Conservation (phyloP, 2,329 filamentous ascomycete genomes). For the Colletotrichum somersetense region DNA sequence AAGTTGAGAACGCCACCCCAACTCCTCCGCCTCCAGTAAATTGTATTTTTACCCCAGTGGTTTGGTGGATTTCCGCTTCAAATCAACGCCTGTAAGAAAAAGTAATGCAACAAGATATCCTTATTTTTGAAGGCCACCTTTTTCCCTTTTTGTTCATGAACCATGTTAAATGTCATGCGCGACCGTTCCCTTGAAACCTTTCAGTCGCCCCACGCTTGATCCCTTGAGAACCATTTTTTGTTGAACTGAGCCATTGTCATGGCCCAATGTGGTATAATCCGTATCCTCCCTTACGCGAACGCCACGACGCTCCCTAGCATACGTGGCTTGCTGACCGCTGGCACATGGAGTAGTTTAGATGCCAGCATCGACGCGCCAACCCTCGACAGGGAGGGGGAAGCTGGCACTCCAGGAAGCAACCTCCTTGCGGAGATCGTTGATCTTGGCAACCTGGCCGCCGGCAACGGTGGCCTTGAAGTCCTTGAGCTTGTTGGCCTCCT, state of each 20-base stretch:
- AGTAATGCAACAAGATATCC: conserved; percentile 49
- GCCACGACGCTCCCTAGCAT: conserved; percentile 21
- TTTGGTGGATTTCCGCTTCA: conserved; percentile 33
- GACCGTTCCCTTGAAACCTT: conserved; percentile 9
- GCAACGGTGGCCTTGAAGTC: conserved; percentile 97
- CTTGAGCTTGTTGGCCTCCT: conserved; percentile 99
- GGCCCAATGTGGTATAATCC: conserved; percentile 35
- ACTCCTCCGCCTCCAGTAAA: conserved; percentile 44
- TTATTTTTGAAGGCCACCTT: conserved; percentile 41
- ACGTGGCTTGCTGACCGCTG: conserved; percentile 17
- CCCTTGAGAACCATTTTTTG: conserved; percentile 37
- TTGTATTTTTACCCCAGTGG: conserved; percentile 36
- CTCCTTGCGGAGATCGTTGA: conserved; percentile 89
- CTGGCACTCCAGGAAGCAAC: conserved; percentile 86
- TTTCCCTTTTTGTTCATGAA: conserved; percentile 43
- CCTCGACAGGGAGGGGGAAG: conserved; percentile 93
- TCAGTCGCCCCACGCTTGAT: conserved; percentile 35
- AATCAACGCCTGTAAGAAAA: conserved; percentile 51
- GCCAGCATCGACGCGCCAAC: conserved; percentile 73
- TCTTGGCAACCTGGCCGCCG: conserved; percentile 81
- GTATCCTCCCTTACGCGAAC: conserved; percentile 2
- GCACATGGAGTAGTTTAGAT: conserved; percentile 56
- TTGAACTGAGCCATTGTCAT: conserved; percentile 31
- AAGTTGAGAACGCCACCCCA: conserved; percentile 46
- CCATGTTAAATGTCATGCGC: conserved; percentile 43